Conservation (phyloP, 805 yeast species). For the Metschnikowia hibisci region DNA sequence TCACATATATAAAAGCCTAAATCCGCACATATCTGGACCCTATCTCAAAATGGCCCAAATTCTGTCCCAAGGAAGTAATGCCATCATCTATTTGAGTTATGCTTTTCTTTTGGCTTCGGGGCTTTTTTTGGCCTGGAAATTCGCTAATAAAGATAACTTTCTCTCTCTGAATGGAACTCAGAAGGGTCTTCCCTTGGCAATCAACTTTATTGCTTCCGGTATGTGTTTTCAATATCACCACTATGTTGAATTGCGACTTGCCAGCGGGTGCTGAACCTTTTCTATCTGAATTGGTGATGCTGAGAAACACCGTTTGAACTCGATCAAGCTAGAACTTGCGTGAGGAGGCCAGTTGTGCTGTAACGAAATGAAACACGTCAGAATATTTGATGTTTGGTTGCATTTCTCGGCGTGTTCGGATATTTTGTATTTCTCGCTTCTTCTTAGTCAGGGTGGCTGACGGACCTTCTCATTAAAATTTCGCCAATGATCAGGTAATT, state of each 20-base stretch:
- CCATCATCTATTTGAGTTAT: conserved; percentile 40
- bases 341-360: conserved; percentile 49
- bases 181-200: conserved; percentile 71
- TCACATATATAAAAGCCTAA: not conserved
- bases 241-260: conserved; percentile 11
- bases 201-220: conserved; percentile 90
- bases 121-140: conserved; percentile 51
- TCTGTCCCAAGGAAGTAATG: conserved; percentile 34
- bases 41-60: conserved; percentile 11
- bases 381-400: not conserved
- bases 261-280: conserved; percentile 46
- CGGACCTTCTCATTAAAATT: too few relatives aligned
- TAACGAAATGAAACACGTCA: not conserved
- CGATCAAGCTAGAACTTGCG: conserved; percentile 83
- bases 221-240: conserved; percentile 43
- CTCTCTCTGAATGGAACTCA: conserved; percentile 79
- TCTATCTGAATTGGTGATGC: conserved; percentile 35
- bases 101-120: conserved; percentile 40
- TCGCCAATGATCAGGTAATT: too few relatives aligned
- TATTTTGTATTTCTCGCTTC: too few relatives aligned
- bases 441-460: too few relatives aligned
- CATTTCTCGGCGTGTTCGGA: too few relatives aligned
- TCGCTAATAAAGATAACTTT: conserved; percentile 51
- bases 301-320: conserved; percentile 76
- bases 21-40: not conserved